These are phyloP conservation scores for Diaporthe velutina DNA, from an alignment of 2,329 filamentous ascomycete genomes.

Conservation along the genomic window DNA sequence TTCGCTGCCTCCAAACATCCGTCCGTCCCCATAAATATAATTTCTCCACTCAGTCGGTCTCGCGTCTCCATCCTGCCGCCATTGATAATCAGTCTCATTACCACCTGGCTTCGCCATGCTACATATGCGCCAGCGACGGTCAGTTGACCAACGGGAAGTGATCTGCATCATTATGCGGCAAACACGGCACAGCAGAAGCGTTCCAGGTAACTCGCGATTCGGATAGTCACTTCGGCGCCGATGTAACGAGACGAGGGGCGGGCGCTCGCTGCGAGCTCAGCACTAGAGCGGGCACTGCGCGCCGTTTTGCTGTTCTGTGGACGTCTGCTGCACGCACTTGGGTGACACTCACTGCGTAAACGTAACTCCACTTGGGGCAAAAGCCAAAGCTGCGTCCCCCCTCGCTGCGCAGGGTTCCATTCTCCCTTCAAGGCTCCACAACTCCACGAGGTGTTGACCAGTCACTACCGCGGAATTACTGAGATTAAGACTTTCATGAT, in stretches of 20 bases:
- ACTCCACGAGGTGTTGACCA: background rate
- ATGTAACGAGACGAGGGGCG: background rate
- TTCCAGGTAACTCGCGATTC: conserved; percentile 16
- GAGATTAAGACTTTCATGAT: background rate
- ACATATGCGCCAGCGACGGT: background rate
- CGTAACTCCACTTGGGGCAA: background rate
- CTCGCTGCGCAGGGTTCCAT: background rate
- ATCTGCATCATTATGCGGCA: background rate
- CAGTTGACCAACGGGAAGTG: background rate
- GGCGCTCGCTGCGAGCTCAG: background rate
- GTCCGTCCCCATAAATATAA: background rate
- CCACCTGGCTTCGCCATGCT: background rate
- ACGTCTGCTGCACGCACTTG: background rate
- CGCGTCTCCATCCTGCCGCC: conserved; percentile 6
- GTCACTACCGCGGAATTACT: conserved; percentile 1
- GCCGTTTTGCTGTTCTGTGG: no score
- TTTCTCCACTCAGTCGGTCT: background rate
- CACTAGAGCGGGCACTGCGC: background rate
- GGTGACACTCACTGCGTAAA: background rate
- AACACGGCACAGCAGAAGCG: background rate
- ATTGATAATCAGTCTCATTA: background rate
- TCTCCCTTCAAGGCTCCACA: background rate
- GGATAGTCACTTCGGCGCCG: background rate
- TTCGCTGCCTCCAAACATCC: background rate
- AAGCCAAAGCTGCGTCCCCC: background rate